A percentile compares a stretch with the other conserved stretches of the same genome.
Conservation (phyloP, 106 monocot genomes). For the Phalaenopsis aphrodite region DNA sequence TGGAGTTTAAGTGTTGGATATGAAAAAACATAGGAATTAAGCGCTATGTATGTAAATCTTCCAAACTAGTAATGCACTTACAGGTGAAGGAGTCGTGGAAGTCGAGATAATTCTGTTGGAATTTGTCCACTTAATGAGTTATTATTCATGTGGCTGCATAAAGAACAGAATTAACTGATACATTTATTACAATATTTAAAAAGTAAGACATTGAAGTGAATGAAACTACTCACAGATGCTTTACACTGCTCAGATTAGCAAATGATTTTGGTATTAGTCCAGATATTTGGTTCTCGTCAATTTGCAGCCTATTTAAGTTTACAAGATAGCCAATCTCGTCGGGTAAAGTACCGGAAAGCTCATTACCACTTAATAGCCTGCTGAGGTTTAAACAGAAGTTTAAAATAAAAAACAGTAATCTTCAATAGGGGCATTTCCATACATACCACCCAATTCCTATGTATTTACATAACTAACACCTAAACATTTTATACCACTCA, state of each 20-base stretch:
- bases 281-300: constrained; percentile 80
- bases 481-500: too few species aligned
- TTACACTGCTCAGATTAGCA: constrained; percentile 50
- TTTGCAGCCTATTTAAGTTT: constrained; percentile 73
- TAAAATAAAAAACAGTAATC: not conserved
- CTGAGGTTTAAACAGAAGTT: not conserved
- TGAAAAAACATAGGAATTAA: too few species aligned
- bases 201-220: constrained; percentile 12
- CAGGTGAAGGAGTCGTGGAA: constrained; percentile 66
- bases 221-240: constrained; percentile 67
- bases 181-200: not conserved
- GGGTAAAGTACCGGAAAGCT: constrained; percentile 70
- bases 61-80: constrained; percentile 20
- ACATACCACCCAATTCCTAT: too few species aligned
- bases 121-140: constrained; percentile 92
- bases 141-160: constrained; percentile 92
- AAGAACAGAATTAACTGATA: not conserved
- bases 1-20: too few species aligned
- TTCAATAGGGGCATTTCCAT: too few species aligned
- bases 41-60: too few species aligned
- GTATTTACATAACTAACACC: too few species aligned
- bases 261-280: constrained; percentile 85
- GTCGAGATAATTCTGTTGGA: constrained; percentile 60
- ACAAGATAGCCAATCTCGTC: constrained; percentile 75
- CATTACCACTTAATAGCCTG: constrained; percentile 87